phyloP scores from a whole-genome alignment of 2,329 filamentous ascomycete species.

The Delphinella strobiligena region DNA sequence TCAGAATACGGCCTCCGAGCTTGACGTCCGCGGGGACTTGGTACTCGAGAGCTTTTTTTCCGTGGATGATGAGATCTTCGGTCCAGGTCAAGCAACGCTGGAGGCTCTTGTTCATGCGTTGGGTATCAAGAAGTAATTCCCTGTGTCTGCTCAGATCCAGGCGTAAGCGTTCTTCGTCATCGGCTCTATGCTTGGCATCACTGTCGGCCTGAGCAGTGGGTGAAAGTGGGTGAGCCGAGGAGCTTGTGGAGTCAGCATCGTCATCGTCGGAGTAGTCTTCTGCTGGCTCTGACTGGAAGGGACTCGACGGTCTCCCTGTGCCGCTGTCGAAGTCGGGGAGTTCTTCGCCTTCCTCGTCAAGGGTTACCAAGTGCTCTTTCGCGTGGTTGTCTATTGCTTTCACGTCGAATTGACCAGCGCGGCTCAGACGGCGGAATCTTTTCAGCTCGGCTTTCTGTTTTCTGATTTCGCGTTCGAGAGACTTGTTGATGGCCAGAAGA shows the following conservation, averaged over 20 bases:
- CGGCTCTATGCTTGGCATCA: slow-evolving; percentile 45
- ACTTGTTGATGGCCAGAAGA: slow-evolving; percentile 86
- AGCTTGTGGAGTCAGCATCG: slow-evolving; percentile 19
- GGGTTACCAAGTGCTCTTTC: slow-evolving; percentile 16
- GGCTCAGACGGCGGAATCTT: slow-evolving; percentile 72
- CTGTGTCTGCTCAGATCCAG: slow-evolving; percentile 81
- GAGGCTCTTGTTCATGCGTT: slow-evolving; percentile 90
- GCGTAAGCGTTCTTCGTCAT: slow-evolving; percentile 72
- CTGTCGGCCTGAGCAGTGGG: slow-evolving; percentile 27
- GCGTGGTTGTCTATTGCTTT: slow-evolving; percentile 6
- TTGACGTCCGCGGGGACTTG: slow-evolving; percentile 68
- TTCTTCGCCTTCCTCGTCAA: slow-evolving; percentile 23
- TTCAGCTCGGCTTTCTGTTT: slow-evolving; percentile 85
- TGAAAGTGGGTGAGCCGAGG: slow-evolving; percentile 16
- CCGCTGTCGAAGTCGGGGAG: slow-evolving; percentile 26
- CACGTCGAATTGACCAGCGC: slow-evolving; percentile 62
- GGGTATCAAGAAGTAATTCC: slow-evolving; percentile 75
- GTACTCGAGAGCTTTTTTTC: slow-evolving; percentile 76
- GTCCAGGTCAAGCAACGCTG: slow-evolving; percentile 83
- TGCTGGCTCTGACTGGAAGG: slow-evolving; percentile 8
- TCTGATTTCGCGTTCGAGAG: slow-evolving; percentile 77
- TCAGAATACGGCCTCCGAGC: slow-evolving; percentile 68
- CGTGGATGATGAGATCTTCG: slow-evolving; percentile 81
- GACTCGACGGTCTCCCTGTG: slow-evolving; percentile 16
- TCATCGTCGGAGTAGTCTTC: slow-evolving; percentile 20